phyloP scores from a whole-genome alignment of 129 eudicot species.

The Scalesia atractyloides region DNA sequence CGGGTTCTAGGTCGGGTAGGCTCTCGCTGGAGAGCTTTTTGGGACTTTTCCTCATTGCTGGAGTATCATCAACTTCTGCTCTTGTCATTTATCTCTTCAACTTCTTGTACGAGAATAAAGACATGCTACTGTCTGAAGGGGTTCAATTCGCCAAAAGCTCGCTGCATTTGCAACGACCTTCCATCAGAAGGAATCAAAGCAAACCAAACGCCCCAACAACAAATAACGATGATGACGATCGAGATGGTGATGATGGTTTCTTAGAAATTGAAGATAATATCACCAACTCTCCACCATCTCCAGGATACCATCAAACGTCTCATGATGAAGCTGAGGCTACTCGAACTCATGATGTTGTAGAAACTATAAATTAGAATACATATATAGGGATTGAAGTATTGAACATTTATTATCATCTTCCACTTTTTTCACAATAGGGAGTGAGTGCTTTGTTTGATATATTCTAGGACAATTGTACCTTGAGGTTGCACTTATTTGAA shows the following conservation, averaged over 20 bases:
- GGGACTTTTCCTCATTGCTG: slow-evolving; percentile 60
- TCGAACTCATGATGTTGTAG: slow-evolving; percentile 5
- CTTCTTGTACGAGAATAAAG: slow-evolving; percentile 49
- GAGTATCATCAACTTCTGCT: slow-evolving; percentile 40
- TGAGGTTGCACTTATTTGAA: no score
- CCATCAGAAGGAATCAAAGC: slow-evolving; percentile 22
- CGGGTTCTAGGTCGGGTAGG: slow-evolving; percentile 30
- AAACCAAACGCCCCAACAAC: not conserved
- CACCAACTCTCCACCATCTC: not conserved
- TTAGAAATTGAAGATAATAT: slow-evolving; percentile 7
- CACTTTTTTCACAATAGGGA: no score
- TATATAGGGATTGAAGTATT: not conserved
- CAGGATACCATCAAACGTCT: not conserved
- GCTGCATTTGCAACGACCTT: slow-evolving; percentile 31
- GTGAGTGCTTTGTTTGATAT: no score
- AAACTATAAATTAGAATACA: slow-evolving; percentile 11
- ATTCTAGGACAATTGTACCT: no score
- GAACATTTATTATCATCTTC: not conserved
- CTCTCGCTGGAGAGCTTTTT: slow-evolving; percentile 50
- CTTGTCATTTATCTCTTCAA: slow-evolving; percentile 29
- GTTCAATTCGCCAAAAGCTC: slow-evolving; percentile 33
- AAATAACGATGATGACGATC: no score
- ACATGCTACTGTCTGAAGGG: slow-evolving; percentile 28
- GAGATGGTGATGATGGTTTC: not conserved
- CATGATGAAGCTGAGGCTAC: not conserved